phyloP scores from a whole-genome alignment of 768 basidiomycete species.

The Leccinum disarticulatum region DNA sequence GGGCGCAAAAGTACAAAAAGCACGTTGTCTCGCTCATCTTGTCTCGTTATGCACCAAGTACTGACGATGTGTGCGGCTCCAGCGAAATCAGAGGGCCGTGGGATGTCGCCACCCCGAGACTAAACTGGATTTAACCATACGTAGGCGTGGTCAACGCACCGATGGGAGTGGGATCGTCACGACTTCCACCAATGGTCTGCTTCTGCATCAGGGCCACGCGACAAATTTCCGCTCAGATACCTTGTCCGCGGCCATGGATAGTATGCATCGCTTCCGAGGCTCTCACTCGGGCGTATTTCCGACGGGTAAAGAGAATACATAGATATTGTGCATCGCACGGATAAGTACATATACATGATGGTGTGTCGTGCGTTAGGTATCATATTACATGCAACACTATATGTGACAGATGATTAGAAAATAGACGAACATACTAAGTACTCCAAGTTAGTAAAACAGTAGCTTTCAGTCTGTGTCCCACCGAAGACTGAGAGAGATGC shows the following conservation, averaged over 20 bases:
- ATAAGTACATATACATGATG: slow-evolving; percentile 11
- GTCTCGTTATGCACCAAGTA: slow-evolving; percentile 9
- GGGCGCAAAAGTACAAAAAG: slow-evolving; percentile 91
- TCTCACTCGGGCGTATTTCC: slow-evolving; percentile 11
- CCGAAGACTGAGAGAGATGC: slow-evolving; percentile 24
- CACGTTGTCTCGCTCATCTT: slow-evolving; percentile 35
- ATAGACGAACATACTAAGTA: slow-evolving; percentile 32
- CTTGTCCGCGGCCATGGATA: slow-evolving; percentile 27
- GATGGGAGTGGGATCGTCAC: slow-evolving; percentile 31
- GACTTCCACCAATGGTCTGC: slow-evolving; percentile 23
- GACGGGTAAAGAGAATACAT: slow-evolving; percentile 11
- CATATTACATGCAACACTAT: slow-evolving; percentile 40
- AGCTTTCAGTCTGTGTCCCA: slow-evolving; percentile 26
- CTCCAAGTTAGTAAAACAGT: slow-evolving; percentile 32
- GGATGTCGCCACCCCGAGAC: slow-evolving; percentile 82
- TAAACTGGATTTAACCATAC: slow-evolving; percentile 42
- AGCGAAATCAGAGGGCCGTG: slow-evolving; percentile 90
- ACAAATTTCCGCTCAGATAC: slow-evolving; percentile 27
- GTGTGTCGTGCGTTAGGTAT: slow-evolving; percentile 33
- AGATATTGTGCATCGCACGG: slow-evolving; percentile 1
- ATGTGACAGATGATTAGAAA: slow-evolving; percentile 34
- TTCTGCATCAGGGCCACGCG: slow-evolving; percentile 15
- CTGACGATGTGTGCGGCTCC: slow-evolving; percentile 15
- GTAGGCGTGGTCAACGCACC: slow-evolving; percentile 25
- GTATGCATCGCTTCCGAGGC: slow-evolving; percentile 2